Evolutionary conservation across 2,329 filamentous ascomycete species (phyloP).

Genomic region (Cladophialophora yegresii): DNA sequence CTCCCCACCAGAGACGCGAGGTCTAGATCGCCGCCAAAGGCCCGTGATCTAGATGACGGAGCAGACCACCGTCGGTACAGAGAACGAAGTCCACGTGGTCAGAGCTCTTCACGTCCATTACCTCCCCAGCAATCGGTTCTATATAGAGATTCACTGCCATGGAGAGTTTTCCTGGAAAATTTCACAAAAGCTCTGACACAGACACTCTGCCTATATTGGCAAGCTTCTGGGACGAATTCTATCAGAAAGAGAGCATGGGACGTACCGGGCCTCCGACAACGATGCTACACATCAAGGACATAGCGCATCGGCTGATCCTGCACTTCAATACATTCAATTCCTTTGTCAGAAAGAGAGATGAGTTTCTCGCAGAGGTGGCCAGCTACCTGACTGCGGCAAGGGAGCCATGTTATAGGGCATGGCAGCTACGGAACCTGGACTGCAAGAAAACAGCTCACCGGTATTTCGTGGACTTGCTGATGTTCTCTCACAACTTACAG

Average conservation of each 20-base stretch:
- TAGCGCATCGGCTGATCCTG: neutral
- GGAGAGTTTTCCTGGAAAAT: neutral
- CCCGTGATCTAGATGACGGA: neutral
- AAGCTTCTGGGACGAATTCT: conserved; percentile 3
- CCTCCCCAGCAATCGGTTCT: neutral
- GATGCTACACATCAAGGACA: conserved; percentile 1
- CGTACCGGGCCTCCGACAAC: neutral
- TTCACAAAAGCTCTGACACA: neutral
- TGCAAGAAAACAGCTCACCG: neutral
- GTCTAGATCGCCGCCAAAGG: neutral
- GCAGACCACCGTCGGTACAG: neutral
- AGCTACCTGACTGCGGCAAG: neutral
- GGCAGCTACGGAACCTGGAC: neutral
- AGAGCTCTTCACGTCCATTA: neutral
- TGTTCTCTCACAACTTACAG: neutral
- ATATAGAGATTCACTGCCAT: neutral
- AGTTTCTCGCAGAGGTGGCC: neutral
- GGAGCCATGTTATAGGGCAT: neutral
- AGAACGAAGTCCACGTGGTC: neutral
- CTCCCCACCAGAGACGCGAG: neutral
- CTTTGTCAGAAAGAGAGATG: neutral
- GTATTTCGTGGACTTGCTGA: neutral
- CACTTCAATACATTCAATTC: neutral
- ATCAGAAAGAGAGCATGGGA: neutral
- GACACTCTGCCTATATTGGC: neutral